Conservation (phyloP, 2,329 filamentous ascomycete genomes). For the Calonectria montana region DNA sequence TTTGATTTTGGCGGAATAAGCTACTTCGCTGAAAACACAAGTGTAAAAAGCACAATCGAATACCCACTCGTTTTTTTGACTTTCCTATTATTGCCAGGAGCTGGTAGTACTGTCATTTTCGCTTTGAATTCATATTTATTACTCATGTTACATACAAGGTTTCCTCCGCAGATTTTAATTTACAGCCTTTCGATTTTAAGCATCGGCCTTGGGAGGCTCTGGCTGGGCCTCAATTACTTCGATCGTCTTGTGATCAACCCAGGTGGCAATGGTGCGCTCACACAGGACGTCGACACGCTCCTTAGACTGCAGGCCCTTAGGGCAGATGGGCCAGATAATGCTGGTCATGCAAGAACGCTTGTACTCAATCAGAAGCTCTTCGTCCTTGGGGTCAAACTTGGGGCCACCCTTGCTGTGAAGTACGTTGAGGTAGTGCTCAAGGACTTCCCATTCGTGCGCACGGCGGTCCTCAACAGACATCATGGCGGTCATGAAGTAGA, state of each 20-base stretch:
- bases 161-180: background rate
- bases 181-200: background rate
- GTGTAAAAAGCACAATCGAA: too few species aligned
- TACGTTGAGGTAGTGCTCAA: constrained; percentile 33
- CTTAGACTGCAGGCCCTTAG: constrained; percentile 4
- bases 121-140: background rate
- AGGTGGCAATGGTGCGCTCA: constrained; percentile 1
- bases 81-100: too few species aligned
- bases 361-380: background rate
- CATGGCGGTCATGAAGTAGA: constrained; percentile 53
- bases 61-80: too few species aligned
- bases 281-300: constrained; percentile 2
- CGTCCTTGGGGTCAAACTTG: constrained; percentile 13
- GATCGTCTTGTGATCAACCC: constrained; percentile 4
- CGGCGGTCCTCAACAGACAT: constrained; percentile 53
- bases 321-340: constrained; percentile 10
- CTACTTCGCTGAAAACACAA: too few species aligned
- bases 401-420: constrained; percentile 30
- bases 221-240: constrained; percentile 4
- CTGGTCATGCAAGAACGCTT: constrained; percentile 7
- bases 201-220: background rate
- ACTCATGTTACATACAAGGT: background rate
- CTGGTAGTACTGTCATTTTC: too few species aligned
- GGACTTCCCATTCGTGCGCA: constrained; percentile 48
- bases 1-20: too few species aligned